Evolutionary conservation across 805 yeast genomes (phyloP).

Genomic region (Lachancea nothofagi): DNA sequence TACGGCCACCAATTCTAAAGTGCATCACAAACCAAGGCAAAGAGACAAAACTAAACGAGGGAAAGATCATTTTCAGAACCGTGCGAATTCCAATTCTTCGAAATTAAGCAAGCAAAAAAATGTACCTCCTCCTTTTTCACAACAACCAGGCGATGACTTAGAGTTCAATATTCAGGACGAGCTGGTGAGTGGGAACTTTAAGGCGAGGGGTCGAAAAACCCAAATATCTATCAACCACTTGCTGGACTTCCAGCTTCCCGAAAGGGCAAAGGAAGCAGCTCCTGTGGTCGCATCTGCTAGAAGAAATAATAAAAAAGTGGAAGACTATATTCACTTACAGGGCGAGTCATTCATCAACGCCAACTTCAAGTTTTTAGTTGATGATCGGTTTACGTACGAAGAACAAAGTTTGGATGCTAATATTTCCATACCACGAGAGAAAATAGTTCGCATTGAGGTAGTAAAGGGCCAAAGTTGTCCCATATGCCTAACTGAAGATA

Average conservation of each 20-base stretch:
- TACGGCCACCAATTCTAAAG: constrained; percentile 1
- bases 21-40: background rate
- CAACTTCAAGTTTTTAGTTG: constrained; percentile 78
- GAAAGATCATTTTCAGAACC: background rate
- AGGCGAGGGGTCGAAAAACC: constrained; percentile 37
- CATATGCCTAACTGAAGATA: constrained; percentile 77
- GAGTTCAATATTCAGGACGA: constrained; percentile 35
- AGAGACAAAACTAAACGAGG: background rate
- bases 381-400: constrained; percentile 48
- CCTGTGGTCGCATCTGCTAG: constrained; percentile 14
- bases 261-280: constrained; percentile 26
- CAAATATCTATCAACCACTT: constrained; percentile 58
- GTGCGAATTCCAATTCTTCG: constrained; percentile 1
- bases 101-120: background rate
- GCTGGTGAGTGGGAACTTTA: constrained; percentile 28
- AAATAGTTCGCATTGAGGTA: constrained; percentile 66
- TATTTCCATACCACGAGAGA: constrained; percentile 53
- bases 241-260: constrained; percentile 50
- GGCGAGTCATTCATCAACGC: constrained; percentile 76
- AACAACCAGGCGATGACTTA: constrained; percentile 16
- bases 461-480: constrained; percentile 82
- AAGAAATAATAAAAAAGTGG: constrained; percentile 27
- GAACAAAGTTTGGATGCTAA: constrained; percentile 70
- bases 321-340: constrained; percentile 42
- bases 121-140: no score